Evolutionary conservation across 2,329 filamentous ascomycete species (phyloP), one percentile per base, ranked within the genome.

Genomic region (Botryotinia narcissicola): DNA sequence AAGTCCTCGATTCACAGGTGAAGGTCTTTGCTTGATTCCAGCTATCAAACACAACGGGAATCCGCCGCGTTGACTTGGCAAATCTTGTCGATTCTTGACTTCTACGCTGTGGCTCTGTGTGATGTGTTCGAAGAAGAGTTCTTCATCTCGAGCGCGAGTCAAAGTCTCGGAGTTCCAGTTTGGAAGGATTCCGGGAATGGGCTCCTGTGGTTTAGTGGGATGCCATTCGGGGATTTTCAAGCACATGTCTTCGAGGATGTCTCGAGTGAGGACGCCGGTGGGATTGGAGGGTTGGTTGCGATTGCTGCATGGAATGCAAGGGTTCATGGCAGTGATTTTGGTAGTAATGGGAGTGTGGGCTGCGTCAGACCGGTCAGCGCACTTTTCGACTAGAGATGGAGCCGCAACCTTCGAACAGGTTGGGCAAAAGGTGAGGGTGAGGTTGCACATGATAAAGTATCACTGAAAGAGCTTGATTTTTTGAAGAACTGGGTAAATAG

Each of bases 121-220:
- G n/a, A 32, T 32, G 37, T 69, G 66, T 16, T 69, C 48, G 35
- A 57, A 32, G 10, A 69, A 69, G n/a, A 69, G 37, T 25, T 69
- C 66, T 18, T 69, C 12, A 14, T 12, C 40, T 42, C 57, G 48
- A 12, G 20, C 29, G n/a, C 35, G 46, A 42, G 66, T 0, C 25
- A 44, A 48, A 18, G 48, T 57, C 42, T 69, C 66, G 5, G 37
- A 29, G 18, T 5, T 44, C 66, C 66, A 69, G 1, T 42, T 57
- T 32, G 66, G 66, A 16, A 25, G 37, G 4, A 57, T 57, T 7
- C 7, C 40, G 1, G 18, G 40, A 7, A 8, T 22, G n/a, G 12
- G 48, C 8, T 68, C 25, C 10, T 42, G 40, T 32, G 66, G 35
- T 68, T 18, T 18, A 7, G 35, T 32, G 8, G 66, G 66, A n/a